These are phyloP conservation scores for Aspergillus wentii DNA, from an alignment of 495 filamentous ascomycete species.

Conservation along the genomic window DNA sequence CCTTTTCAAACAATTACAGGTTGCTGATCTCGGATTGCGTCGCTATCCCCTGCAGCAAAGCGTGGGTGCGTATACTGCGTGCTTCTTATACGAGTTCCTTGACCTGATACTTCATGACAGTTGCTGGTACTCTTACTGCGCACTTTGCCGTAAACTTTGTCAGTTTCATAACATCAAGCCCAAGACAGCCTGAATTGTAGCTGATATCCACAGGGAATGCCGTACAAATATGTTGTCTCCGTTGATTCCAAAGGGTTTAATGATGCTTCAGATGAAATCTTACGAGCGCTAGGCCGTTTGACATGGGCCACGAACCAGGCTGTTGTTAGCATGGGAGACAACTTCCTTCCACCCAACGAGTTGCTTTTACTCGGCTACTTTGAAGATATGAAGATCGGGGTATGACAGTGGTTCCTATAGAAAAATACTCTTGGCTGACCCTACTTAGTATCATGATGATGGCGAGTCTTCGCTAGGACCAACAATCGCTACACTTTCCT, in stretches of 20 bases:
- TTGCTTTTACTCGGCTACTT: constrained; percentile 72
- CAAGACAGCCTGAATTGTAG: constrained; percentile 1
- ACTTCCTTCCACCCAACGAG: constrained; percentile 55
- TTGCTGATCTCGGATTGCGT: constrained; percentile 50
- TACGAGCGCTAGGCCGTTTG: constrained; percentile 53
- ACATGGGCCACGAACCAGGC: constrained; percentile 57
- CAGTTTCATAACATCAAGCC: constrained; percentile 22
- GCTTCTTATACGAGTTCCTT: constrained; percentile 25
- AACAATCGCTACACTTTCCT: constrained; percentile 68
- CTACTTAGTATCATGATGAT: constrained; percentile 74
- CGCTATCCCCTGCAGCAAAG: constrained; percentile 44
- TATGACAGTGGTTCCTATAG: constrained; percentile 31
- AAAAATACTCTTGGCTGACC: background rate
- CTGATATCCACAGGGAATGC: constrained; percentile 54
- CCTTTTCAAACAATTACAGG: constrained; percentile 59
- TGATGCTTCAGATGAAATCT: constrained; percentile 53
- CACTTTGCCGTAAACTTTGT: constrained; percentile 75
- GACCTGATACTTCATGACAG: constrained; percentile 6
- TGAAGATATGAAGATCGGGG: constrained; percentile 60
- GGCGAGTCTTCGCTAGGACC: constrained; percentile 73
- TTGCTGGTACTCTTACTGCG: constrained; percentile 48
- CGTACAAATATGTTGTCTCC: constrained; percentile 75
- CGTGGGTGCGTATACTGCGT: constrained; percentile 27
- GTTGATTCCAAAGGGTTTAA: constrained; percentile 60
- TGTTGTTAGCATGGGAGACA: constrained; percentile 19